These are phyloP conservation scores for Thelonectria rubi DNA, from an alignment of 2,329 filamentous ascomycete genomes.

Conservation along the genomic window DNA sequence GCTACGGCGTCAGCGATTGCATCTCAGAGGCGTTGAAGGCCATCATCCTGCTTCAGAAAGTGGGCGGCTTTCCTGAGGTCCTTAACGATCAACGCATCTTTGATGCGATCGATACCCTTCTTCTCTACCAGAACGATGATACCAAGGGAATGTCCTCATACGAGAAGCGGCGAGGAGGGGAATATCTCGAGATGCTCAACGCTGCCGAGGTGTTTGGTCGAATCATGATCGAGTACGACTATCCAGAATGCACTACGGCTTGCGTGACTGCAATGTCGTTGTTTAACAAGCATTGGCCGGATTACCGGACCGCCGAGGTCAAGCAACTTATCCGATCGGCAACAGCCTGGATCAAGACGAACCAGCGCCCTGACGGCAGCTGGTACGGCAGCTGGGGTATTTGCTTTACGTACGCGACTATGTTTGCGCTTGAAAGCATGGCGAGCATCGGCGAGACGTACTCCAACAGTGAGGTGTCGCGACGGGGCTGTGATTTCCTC, in stretches of 20 bases:
- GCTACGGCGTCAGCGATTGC: slow-evolving; percentile 95
- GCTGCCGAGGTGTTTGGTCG: slow-evolving; percentile 95
- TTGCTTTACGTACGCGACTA: slow-evolving; percentile 95
- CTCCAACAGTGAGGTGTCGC: slow-evolving; percentile 73
- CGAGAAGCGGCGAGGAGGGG: slow-evolving; percentile 81
- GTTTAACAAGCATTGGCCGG: slow-evolving; percentile 82
- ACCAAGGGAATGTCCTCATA: slow-evolving; percentile 91
- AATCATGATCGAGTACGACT: slow-evolving; percentile 99
- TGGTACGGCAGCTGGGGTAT: slow-evolving; percentile 99
- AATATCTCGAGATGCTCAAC: slow-evolving; percentile 85
- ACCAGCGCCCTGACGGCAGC: slow-evolving; percentile 82
- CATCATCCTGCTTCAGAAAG: slow-evolving; percentile 83
- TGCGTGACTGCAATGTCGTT: slow-evolving; percentile 87
- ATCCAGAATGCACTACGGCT: slow-evolving; percentile 96
- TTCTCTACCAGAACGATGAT: slow-evolving; percentile 85
- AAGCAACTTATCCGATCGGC: slow-evolving; percentile 75
- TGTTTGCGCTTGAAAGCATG: slow-evolving; percentile 94
- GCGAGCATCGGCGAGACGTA: slow-evolving; percentile 84
- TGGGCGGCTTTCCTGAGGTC: slow-evolving; percentile 76
- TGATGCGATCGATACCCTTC: slow-evolving; percentile 87
- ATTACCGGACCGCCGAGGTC: slow-evolving; percentile 82
- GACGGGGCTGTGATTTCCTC: slow-evolving; percentile 84
- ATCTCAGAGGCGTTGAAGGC: slow-evolving; percentile 90
- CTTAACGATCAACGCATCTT: slow-evolving; percentile 81
- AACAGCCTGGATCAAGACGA: slow-evolving; percentile 81